Conservation (phyloP, 2,329 filamentous ascomycete species). For the Paradendryphiella salina region DNA sequence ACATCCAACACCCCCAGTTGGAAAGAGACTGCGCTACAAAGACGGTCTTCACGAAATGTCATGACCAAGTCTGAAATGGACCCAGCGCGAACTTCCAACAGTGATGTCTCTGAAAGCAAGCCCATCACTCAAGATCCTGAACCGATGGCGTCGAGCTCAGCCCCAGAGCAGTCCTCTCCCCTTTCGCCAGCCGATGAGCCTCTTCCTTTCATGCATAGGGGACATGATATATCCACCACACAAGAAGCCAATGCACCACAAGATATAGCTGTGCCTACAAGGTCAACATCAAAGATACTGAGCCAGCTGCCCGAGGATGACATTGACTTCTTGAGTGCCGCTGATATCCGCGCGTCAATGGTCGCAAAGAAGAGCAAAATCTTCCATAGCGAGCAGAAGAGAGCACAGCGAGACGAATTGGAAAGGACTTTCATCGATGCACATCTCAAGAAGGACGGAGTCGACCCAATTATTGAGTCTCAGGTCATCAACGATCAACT, state of each 20-base stretch:
- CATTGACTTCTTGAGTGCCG: slow-evolving; percentile 49
- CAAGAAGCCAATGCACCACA: neutral
- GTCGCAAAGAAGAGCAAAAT: slow-evolving; percentile 28
- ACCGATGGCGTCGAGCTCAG: neutral
- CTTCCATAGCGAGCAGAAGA: slow-evolving; percentile 16
- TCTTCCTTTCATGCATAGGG: neutral
- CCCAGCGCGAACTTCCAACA: neutral
- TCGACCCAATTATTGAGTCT: slow-evolving; percentile 31
- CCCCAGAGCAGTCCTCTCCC: neutral
- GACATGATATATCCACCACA: neutral
- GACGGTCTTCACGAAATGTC: slow-evolving; percentile 4
- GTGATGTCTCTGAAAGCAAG: neutral
- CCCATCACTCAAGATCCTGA: neutral
- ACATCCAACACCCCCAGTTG: slow-evolving; percentile 16
- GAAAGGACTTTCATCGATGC: slow-evolving; percentile 33
- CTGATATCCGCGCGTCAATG: slow-evolving; percentile 50
- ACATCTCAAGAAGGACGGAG: slow-evolving; percentile 11
- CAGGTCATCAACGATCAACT: slow-evolving; percentile 36
- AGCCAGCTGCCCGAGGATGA: slow-evolving; percentile 44
- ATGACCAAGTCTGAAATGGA: neutral
- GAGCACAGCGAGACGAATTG: slow-evolving; percentile 27
- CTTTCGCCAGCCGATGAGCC: neutral
- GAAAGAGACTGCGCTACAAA: slow-evolving; percentile 34
- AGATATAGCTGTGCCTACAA: neutral
- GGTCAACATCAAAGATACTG: slow-evolving; percentile 35